Percentiles rank a stretch among this genome's conserved stretches.
Evolutionary conservation across 345 rosid species (phyloP).

Genomic region (Syzygium oleosum): DNA sequence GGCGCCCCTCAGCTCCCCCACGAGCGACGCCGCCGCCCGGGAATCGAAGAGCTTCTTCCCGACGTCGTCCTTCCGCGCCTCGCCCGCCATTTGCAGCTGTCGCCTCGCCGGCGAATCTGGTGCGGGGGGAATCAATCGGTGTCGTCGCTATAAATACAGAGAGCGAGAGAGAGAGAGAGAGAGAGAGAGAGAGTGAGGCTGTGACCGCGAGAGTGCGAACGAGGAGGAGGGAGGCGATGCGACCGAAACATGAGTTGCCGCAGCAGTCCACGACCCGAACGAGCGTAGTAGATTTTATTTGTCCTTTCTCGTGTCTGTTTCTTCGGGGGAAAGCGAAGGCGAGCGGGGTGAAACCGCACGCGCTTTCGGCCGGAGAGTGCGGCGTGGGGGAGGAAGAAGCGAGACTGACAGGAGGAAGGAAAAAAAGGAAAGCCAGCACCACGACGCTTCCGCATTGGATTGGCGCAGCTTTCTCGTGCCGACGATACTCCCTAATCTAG

Average conservation of each 20-base stretch:
- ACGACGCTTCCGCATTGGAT: too few species aligned
- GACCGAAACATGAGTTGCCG: not conserved
- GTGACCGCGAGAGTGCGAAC: not conserved
- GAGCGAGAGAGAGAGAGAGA: not conserved
- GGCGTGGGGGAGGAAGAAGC: too few species aligned
- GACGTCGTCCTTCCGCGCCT: not conserved
- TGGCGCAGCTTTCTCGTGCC: too few species aligned
- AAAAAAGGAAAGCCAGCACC: too few species aligned
- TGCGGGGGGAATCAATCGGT: not conserved
- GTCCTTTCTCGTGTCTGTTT: not conserved
- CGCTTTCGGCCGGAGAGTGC: too few species aligned
- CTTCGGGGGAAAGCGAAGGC: not conserved
- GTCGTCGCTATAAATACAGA: not conserved
- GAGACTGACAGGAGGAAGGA: too few species aligned
- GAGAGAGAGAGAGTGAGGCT: not conserved
- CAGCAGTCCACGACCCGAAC: not conserved
- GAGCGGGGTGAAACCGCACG: not conserved
- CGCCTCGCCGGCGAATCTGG: not conserved
- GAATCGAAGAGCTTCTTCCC: conserved; percentile 23
- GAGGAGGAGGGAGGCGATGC: not conserved
- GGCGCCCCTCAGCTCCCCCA: conserved; percentile 40
- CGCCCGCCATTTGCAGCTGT: not conserved
- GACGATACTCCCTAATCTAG: too few species aligned
- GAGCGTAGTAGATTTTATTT: not conserved
- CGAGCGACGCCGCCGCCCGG: conserved; percentile 36